Base-by-base conservation (phyloP, 371 early-diverging fungal species). In the Zychaea mexicana region DNA sequence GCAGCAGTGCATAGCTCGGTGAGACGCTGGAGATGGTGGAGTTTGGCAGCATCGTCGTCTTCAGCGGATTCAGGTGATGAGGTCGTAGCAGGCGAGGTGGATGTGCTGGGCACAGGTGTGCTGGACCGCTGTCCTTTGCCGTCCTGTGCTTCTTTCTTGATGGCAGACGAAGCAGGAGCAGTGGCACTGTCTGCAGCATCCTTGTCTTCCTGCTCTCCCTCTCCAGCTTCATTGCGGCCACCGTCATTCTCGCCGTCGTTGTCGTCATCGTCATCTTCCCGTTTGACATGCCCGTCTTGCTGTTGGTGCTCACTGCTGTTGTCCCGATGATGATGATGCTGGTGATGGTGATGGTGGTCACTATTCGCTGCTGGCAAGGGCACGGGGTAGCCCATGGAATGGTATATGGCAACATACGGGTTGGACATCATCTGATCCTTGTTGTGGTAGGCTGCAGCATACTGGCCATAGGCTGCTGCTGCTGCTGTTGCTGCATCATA, bases 21-120 rank as follows among this genome's bases (percentile, higher is more conserved):
- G 27, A 67, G 64, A 52, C 70, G 66, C 47, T 57, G 66, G n/a
- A 49, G 49, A 19, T 49, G 21, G 9, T 49, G 49, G 24, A 68
- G 57, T 24, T 64, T 57, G 17, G 65, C 30, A 7, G 52, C 54
- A 33, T 60, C 66, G 52, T 63, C 63, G 52, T 65, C 67, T 27
- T 64, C 64, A 65, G 61, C 67, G n/a, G 74, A 70, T 28, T 79
- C 79, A 38, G 74, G 72, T 27, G 79, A 73, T 42, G 79, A 65
- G 17, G 67, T 67, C n/a, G 67, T 60, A 39, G 57, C 69, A 49
- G 81, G 71, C 17, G 78, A 77, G 47, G 71, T 77, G 22, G 79
- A 73, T 64, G 79, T 68, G 54, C 78, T 78, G 52, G 82, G 75
- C 15, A 70, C 68, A 42, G 81, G 81, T 39, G 81, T 73, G 65